A percentile compares a stretch with the other conserved stretches of the same genome.
Conservation (phyloP, 129 eudicot species). For the Centella asiatica region DNA sequence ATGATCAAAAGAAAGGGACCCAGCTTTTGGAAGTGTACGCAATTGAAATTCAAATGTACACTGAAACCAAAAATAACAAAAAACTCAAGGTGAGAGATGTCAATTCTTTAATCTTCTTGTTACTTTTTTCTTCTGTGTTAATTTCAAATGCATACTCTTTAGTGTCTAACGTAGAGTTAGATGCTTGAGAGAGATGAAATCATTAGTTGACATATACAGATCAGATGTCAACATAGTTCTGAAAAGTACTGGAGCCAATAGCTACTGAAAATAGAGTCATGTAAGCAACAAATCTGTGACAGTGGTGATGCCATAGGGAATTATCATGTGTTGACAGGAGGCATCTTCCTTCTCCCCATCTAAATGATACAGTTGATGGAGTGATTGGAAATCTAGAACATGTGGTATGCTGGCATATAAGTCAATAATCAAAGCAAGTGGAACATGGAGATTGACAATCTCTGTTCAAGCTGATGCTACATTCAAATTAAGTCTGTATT, state of each 20-base stretch:
- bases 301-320: background rate
- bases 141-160: background rate
- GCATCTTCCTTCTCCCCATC: background rate
- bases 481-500: background rate
- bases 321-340: background rate
- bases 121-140: too few species aligned
- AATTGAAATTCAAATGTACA: conserved; percentile 95
- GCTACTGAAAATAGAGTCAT: background rate
- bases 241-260: too few species aligned
- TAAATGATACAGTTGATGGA: background rate
- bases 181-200: background rate
- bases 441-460: background rate
- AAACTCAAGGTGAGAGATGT: conserved; percentile 72
- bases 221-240: too few species aligned
- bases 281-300: background rate
- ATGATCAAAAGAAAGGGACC: conserved; percentile 99
- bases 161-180: background rate
- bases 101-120: background rate
- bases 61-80: conserved; percentile 96
- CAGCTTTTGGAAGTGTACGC: conserved; percentile 96
- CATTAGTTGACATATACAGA: background rate
- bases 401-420: background rate
- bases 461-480: background rate
- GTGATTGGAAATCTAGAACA: background rate
- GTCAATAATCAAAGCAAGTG: background rate